Evolutionary conservation across 257 asterid genomes (phyloP).

Genomic region (Nicotiana noctiflora): DNA sequence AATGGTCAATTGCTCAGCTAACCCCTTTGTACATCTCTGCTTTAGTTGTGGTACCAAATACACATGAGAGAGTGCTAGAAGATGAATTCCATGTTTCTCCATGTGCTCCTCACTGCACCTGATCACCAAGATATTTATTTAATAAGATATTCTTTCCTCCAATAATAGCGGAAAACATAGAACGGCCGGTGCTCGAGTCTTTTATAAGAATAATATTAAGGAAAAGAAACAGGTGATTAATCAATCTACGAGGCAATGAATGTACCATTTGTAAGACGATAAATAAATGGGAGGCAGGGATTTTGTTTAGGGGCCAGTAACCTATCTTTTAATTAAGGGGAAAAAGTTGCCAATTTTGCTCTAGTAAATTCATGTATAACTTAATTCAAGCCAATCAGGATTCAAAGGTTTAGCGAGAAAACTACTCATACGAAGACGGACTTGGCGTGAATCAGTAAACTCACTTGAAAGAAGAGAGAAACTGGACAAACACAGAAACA

Average conservation of each 20-base stretch:
- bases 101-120: conserved; percentile 73
- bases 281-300: neutral
- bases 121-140: neutral
- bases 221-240: neutral
- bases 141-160: neutral
- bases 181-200: neutral
- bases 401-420: neutral
- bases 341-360: neutral
- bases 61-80: conserved; percentile 78
- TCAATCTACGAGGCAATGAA: neutral
- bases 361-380: neutral
- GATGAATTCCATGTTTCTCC: conserved; percentile 70
- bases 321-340: neutral
- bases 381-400: neutral
- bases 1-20: conserved; percentile 33
- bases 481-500: conserved; percentile 59
- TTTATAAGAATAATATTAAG: neutral
- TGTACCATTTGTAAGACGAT: neutral
- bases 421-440: neutral
- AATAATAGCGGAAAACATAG: neutral
- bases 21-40: conserved; percentile 57
- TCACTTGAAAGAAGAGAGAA: conserved; percentile 63
- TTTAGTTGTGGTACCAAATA: conserved; percentile 75
- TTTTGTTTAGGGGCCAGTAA: neutral
- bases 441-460: conserved; percentile 20